phyloP scores from a whole-genome alignment of 345 rosid genomes.

The Rubroshorea leprosula region DNA sequence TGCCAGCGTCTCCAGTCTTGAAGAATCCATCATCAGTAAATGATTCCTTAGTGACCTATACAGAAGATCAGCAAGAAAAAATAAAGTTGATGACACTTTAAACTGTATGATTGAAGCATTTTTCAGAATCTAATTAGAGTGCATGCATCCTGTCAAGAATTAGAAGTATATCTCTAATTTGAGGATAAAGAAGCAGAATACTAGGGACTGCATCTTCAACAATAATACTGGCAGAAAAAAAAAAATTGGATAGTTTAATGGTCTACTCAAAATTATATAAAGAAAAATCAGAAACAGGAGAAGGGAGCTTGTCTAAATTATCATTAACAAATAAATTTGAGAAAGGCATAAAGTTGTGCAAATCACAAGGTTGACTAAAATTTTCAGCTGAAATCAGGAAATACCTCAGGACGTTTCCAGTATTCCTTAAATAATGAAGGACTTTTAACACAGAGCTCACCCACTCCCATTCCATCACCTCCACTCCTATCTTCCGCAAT shows the following conservation, averaged over 20 bases:
- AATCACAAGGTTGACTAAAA: neutral
- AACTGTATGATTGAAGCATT: neutral
- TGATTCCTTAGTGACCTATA: constrained; percentile 66
- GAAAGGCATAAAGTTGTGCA: too few relatives aligned
- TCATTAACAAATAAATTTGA: too few relatives aligned
- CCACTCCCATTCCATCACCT: constrained; percentile 43
- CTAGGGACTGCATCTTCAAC: too few relatives aligned
- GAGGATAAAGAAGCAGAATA: too few relatives aligned
- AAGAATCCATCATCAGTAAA: constrained; percentile 88
- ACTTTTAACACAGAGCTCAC: constrained; percentile 87
- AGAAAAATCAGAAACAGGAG: neutral
- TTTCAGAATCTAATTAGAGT: neutral
- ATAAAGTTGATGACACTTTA: neutral
- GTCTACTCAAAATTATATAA: neutral
- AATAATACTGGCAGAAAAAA: too few relatives aligned
- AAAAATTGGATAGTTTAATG: neutral
- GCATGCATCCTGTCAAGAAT: neutral
- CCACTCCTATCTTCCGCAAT: constrained; percentile 54
- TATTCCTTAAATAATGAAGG: constrained; percentile 91
- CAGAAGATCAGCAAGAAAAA: constrained; percentile 13
- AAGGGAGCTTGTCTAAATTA: neutral
- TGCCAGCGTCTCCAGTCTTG: constrained; percentile 93
- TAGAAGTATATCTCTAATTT: too few relatives aligned
- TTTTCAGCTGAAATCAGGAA: constrained; percentile 1
- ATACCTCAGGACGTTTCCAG: constrained; percentile 94